These are phyloP conservation scores for Trametes punicea DNA, from an alignment of 768 basidiomycete genomes.

Conservation along the genomic window DNA sequence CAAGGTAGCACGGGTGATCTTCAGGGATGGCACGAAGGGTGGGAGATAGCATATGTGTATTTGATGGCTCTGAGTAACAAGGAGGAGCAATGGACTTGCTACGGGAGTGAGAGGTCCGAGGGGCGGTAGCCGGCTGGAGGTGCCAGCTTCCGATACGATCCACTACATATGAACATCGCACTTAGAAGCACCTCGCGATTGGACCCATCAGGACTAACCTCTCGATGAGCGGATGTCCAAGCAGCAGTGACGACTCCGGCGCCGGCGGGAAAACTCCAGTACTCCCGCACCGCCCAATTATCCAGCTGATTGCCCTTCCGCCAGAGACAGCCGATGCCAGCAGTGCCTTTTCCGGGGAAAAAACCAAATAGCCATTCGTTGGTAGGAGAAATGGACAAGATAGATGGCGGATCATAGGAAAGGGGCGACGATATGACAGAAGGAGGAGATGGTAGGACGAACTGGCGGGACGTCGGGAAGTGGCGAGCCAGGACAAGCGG, in stretches of 20 bases:
- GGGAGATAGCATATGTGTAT: constrained; percentile 54
- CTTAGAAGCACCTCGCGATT: background rate
- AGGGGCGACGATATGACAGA: constrained; percentile 43
- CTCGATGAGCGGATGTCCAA: constrained; percentile 60
- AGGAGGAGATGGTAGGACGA: constrained; percentile 51
- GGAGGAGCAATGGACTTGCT: constrained; percentile 51
- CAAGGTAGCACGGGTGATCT: constrained; percentile 49
- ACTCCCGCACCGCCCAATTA: constrained; percentile 57
- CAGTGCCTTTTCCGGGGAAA: constrained; percentile 56
- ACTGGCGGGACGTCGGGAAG: constrained; percentile 69
- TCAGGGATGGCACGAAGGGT: constrained; percentile 41
- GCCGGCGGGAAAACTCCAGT: constrained; percentile 48
- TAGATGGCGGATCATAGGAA: constrained; percentile 57
- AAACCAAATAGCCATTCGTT: constrained; percentile 73
- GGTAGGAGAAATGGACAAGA: constrained; percentile 56
- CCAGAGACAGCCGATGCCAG: constrained; percentile 69
- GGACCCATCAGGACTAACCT: constrained; percentile 39
- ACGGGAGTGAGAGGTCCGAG: constrained; percentile 56
- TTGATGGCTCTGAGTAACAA: constrained; percentile 63
- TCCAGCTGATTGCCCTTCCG: constrained; percentile 55
- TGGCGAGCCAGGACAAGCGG: constrained; percentile 59
- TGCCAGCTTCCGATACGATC: constrained; percentile 43
- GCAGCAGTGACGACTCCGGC: constrained; percentile 57
- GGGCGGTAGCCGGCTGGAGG: constrained; percentile 51
- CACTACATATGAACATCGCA: constrained; percentile 41